Base-by-base conservation (phyloP, 139 green algal species). In the Chlorella vulgaris region DNA sequence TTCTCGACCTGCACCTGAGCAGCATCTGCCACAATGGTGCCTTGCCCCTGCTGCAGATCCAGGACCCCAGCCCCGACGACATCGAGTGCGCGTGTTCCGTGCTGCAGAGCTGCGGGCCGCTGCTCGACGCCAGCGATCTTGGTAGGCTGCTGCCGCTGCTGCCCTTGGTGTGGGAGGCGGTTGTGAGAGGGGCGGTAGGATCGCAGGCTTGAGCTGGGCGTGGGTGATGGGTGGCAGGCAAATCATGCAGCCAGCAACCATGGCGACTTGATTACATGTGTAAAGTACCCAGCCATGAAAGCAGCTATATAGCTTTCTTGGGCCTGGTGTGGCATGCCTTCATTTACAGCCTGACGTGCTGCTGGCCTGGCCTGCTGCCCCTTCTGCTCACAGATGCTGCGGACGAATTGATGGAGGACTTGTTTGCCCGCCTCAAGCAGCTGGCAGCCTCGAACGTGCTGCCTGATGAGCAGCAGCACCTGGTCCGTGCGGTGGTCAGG, bases 41-140 rank as follows among this genome's bases (percentile, higher is more conserved):
- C 40, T 60, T 75, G 36, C 50, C 42, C n/a, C 5, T 2, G 19
- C 47, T 13, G 36, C 71, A 78, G 71, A 78, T 67, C 50, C 55
- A 39, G 21, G 50, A 78, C 19, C 71, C 71, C 2, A 19, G n/a
- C 13, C 50, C 36, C 3, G 7, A 31, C 3, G 71, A 78, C 33
- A 38, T 78, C 1, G 71, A 66, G 6, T 78, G 71, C 19, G 71
- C 51, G 7, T 66, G 55, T 33, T 22, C 35, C 50, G 26, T 78
- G 19, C 51, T 78, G 50, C 50, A 67, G 13, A 47, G 31, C 8
- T 47, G 31, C 19, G 71, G 71, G 13, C 19, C 55, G 0, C 22
- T 33, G 22, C 71, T 78, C 50, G 71, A 78, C 22, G 35, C 29
- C 33, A 51, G 31, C 19, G 71, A 78, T 0, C 50, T 78, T 26